Evolutionary conservation across 208 protist genomes (phyloP).

Genomic region (Novymonas esmeraldas): DNA sequence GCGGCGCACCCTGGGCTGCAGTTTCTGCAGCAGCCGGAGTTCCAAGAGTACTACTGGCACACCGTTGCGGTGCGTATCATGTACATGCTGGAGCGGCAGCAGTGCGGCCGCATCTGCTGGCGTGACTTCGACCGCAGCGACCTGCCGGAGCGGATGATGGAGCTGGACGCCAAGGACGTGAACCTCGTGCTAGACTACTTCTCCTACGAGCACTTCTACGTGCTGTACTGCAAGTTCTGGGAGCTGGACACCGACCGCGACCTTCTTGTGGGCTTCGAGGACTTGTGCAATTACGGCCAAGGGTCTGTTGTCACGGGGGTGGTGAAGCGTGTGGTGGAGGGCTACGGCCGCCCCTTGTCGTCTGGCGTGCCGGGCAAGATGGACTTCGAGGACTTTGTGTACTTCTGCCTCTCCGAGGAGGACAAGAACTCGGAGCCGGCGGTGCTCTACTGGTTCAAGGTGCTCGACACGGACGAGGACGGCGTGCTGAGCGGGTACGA

Average conservation of each 20-base stretch:
- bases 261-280: slow-evolving; percentile 82
- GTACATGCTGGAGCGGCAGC: slow-evolving; percentile 90
- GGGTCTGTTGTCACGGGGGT: slow-evolving; percentile 68
- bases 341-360: slow-evolving; percentile 61
- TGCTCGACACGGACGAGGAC: slow-evolving; percentile 94
- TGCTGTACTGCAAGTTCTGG: slow-evolving; percentile 99
- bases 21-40: slow-evolving; percentile 96
- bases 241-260: slow-evolving; percentile 97
- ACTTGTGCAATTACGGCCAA: slow-evolving; percentile 91
- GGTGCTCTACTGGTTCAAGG: slow-evolving; percentile 96
- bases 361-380: slow-evolving; percentile 65
- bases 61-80: slow-evolving; percentile 96
- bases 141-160: slow-evolving; percentile 81
- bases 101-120: slow-evolving; percentile 76
- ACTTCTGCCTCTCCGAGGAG: slow-evolving; percentile 96
- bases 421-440: slow-evolving; percentile 93
- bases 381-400: slow-evolving; percentile 96
- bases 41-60: slow-evolving; percentile 95
- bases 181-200: slow-evolving; percentile 94
- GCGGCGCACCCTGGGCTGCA: slow-evolving; percentile 90
- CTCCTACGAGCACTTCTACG: slow-evolving; percentile 99
- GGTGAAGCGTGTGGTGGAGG: slow-evolving; percentile 82
- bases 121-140: slow-evolving; percentile 86
- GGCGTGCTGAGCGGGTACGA: slow-evolving; percentile 94
- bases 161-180: slow-evolving; percentile 87